phyloP scores from a whole-genome alignment of 2,329 filamentous ascomycete species.

The Emergomyces africanus region DNA sequence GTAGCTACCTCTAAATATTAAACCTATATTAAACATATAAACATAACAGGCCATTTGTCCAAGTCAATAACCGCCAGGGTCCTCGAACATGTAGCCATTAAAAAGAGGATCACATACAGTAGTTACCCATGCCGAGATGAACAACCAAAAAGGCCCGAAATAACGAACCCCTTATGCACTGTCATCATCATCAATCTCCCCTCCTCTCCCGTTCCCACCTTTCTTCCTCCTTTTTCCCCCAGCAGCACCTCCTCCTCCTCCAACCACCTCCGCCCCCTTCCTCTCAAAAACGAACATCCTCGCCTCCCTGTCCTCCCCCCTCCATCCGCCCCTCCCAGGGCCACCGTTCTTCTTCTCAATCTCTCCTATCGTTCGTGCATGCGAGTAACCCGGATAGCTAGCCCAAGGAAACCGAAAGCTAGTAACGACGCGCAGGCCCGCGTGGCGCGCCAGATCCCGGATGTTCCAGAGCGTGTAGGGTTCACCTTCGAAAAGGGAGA shows the following conservation, averaged over 20 bases:
- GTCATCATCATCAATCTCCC: constrained; percentile 22
- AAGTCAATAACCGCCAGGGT: neutral
- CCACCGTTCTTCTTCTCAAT: constrained; percentile 28
- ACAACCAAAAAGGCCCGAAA: neutral
- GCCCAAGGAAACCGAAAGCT: constrained; percentile 37
- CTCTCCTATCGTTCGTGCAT: constrained; percentile 35
- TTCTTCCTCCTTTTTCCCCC: constrained; percentile 20
- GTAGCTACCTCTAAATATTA: neutral
- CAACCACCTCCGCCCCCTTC: constrained; percentile 17
- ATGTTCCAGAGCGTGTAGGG: constrained; percentile 97
- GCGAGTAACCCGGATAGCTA: constrained; percentile 35
- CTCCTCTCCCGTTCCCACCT: constrained; percentile 23
- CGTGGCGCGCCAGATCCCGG: constrained; percentile 68
- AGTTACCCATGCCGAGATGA: neutral
- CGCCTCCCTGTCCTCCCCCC: constrained; percentile 35
- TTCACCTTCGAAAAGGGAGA: constrained; percentile 85
- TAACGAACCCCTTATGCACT: constrained; percentile 14
- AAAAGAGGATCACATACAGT: neutral
- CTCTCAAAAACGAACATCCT: constrained; percentile 35
- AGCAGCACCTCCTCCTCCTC: constrained; percentile 6
- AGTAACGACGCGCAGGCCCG: constrained; percentile 33
- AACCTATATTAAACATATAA: neutral
- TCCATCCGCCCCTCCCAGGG: constrained; percentile 31
- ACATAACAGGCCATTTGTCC: neutral
- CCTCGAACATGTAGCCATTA: neutral